These are phyloP conservation scores for Pleurostoma richardsiae DNA, from an alignment of 2,329 filamentous ascomycete genomes.

Conservation along the genomic window DNA sequence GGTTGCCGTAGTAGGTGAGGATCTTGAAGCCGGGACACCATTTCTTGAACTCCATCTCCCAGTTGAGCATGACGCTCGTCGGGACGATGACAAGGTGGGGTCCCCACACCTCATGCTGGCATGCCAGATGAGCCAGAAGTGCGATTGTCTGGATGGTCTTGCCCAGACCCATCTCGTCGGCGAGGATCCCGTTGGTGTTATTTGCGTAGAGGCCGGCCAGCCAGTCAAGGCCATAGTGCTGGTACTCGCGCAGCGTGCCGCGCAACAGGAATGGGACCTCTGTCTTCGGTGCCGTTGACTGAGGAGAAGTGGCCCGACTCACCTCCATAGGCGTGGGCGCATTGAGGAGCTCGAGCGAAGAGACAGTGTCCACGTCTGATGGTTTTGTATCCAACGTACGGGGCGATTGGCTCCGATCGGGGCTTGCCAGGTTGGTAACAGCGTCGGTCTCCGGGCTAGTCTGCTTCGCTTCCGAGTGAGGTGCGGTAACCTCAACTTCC, in stretches of 20 bases:
- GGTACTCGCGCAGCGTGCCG: conserved; percentile 88
- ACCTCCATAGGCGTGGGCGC: conserved; percentile 22
- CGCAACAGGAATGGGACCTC: conserved; percentile 78
- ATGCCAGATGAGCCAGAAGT: conserved; percentile 85
- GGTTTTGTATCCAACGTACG: conserved; percentile 45
- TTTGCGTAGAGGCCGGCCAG: conserved; percentile 88
- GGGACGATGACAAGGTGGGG: conserved; percentile 94
- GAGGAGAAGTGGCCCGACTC: conserved; percentile 25
- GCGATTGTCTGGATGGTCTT: conserved; percentile 99
- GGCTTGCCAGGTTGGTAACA: conserved; percentile 35
- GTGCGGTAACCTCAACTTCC: conserved; percentile 17
- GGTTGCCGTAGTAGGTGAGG: conserved; percentile 90
- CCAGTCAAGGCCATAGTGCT: conserved; percentile 97
- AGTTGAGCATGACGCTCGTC: conserved; percentile 97
- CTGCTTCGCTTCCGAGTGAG: conserved; percentile 19
- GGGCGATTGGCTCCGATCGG: conserved; percentile 41
- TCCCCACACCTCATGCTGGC: conserved; percentile 87
- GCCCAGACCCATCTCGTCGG: conserved; percentile 96
- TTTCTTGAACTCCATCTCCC: conserved; percentile 99
- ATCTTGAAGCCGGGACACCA: conserved; percentile 98
- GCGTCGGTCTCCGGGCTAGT: conserved; percentile 36
- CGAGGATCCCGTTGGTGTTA: conserved; percentile 90
- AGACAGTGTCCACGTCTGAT: conserved; percentile 40
- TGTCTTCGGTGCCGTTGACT: conserved; percentile 48
- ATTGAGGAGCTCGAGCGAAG: conserved; percentile 28